A percentile compares a stretch with the other conserved stretches of the same genome.
These are phyloP conservation scores for Zalaria obscura DNA, from an alignment of 2,329 filamentous ascomycete species.

Conservation along the genomic window DNA sequence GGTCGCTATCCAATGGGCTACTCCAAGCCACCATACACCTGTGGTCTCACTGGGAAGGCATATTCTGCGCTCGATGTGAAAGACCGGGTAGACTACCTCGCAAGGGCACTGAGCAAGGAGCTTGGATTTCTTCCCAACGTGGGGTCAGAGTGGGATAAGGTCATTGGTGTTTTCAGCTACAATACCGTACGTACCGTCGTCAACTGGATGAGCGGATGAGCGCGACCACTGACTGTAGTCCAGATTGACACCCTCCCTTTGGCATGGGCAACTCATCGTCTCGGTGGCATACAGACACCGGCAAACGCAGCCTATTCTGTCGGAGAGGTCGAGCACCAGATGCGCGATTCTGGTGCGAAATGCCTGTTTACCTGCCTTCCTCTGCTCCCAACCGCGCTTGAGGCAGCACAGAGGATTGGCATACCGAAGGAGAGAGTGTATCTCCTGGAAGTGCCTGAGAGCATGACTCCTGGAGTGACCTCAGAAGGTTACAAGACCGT, in stretches of 20 bases:
- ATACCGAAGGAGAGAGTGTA: slow-evolving; percentile 53
- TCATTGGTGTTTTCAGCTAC: slow-evolving; percentile 61
- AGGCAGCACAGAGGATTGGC: slow-evolving; percentile 48
- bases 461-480: slow-evolving; percentile 33
- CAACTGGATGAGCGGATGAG: background rate
- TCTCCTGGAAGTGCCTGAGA: slow-evolving; percentile 52
- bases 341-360: slow-evolving; percentile 54
- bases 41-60: slow-evolving; percentile 56
- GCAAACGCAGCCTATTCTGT: slow-evolving; percentile 63
- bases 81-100: slow-evolving; percentile 50
- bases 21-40: slow-evolving; percentile 60
- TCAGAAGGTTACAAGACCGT: slow-evolving; percentile 46
- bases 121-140: slow-evolving; percentile 56
- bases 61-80: slow-evolving; percentile 50
- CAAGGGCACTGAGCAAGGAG: slow-evolving; percentile 54
- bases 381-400: slow-evolving; percentile 48
- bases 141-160: slow-evolving; percentile 70
- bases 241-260: slow-evolving; percentile 63
- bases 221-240: background rate
- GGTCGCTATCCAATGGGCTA: slow-evolving; percentile 49
- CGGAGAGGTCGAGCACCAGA: slow-evolving; percentile 56
- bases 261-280: slow-evolving; percentile 58
- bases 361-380: slow-evolving; percentile 59
- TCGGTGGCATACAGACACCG: slow-evolving; percentile 60
- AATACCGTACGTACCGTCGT: slow-evolving; percentile 48